phyloP scores from a whole-genome alignment of 257 asterid species.

The Gynochthodes officinalis region DNA sequence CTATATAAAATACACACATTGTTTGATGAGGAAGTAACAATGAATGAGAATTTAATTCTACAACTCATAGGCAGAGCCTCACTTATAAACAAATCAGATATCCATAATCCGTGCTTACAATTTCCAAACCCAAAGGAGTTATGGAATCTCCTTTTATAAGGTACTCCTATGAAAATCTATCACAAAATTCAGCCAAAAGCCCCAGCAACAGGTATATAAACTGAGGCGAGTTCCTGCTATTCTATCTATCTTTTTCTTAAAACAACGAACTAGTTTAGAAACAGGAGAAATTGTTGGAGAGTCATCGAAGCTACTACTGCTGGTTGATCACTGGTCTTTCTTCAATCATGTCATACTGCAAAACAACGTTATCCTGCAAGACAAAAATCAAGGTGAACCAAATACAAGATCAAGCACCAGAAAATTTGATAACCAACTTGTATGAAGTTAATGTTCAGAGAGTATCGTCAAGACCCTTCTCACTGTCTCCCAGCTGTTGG shows the following conservation, averaged over 20 bases:
- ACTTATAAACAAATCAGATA: neutral
- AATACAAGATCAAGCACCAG: neutral
- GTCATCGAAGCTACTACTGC: conserved; percentile 17
- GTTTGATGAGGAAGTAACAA: too few relatives aligned
- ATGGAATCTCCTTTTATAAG: neutral
- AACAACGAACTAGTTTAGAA: neutral
- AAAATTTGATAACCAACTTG: neutral
- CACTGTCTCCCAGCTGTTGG: conserved; percentile 63
- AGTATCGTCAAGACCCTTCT: conserved; percentile 52
- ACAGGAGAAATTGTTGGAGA: neutral
- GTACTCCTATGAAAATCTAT: neutral
- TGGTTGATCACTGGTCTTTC: conserved; percentile 54
- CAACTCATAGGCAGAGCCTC: neutral
- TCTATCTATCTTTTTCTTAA: neutral
- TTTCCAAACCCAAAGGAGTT: conserved; percentile 1
- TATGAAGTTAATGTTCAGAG: neutral
- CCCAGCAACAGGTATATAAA: conserved; percentile 9
- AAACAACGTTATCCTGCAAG: conserved; percentile 70
- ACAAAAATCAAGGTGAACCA: neutral
- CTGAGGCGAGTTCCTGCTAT: neutral
- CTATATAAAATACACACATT: too few relatives aligned
- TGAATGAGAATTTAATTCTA: too few relatives aligned
- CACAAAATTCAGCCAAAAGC: conserved; percentile 2
- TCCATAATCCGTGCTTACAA: neutral
- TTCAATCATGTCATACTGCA: conserved; percentile 71